Base-by-base conservation (phyloP, 2,329 filamentous ascomycete species). In the Blumeriella jaapii region DNA sequence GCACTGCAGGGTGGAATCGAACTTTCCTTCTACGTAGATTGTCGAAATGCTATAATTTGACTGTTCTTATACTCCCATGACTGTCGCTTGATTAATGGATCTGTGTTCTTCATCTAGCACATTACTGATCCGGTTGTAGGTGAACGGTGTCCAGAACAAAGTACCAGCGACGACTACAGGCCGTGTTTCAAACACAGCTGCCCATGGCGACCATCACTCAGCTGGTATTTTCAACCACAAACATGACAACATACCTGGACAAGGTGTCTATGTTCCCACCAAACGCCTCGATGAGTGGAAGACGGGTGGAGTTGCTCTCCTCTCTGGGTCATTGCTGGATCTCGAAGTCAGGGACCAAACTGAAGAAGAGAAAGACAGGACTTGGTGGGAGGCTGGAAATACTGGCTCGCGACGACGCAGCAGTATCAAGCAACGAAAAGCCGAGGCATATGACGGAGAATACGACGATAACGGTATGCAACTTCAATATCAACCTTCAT, bases 361-460 rank as follows among this genome's bases (percentile, higher is more conserved):
- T n/a, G 52, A 55, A 34, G 34, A 42, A 6, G 71, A 75, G 26
- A 68, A 62, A 42, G 64, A 64, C 42, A 69, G 69, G 46, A 63
- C 82, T 2, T 93, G 84, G 84, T 91, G 85, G 84, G 85, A 93
- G 53, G 65, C 66, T 34, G 64, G 59, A 18, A 62, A 60, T 38
- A 66, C 59, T 13, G 55, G 57, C 2, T 60, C 63, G 30, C 60
- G 59, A 24, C 58, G 59, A 44, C 54, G 55, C 11, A 55, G 57
- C 33, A 50, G 51, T 22, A 51, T 40, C n/a, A 48, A 45, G 17
- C 45, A 48, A 28, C 45, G 67, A 34, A 71, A 65, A 47, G 72
- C 71, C 1, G 75, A 76, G 44, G 68, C 72, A 0, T 82, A 78
- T 47, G 75, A 79, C 48, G 74, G 74, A 11, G 72, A 76, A 52